A percentile compares a stretch with the other conserved stretches of the same genome.
These are phyloP conservation scores for Lentinula novae-zelandiae DNA, from an alignment of 1,284 basidiomycete genomes.

Conservation along the genomic window DNA sequence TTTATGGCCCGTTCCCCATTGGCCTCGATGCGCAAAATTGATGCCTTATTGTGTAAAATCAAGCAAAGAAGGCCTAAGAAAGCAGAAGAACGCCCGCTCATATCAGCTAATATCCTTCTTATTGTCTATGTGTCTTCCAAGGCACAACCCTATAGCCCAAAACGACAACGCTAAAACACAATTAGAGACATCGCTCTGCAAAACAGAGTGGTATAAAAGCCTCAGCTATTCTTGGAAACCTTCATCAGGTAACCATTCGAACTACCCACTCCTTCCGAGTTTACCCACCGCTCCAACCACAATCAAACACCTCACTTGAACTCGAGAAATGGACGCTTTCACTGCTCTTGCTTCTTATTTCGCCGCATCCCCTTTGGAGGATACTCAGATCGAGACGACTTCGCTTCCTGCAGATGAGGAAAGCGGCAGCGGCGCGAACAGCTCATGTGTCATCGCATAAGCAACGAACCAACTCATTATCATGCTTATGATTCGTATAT, in stretches of 20 bases:
- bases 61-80: too few relatives aligned
- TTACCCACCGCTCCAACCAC: not conserved
- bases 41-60: not conserved
- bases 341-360: conserved; percentile 12
- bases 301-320: not conserved
- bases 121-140: not conserved
- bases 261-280: not conserved
- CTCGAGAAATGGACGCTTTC: conserved; percentile 13
- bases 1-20: not conserved
- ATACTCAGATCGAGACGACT: conserved; percentile 7
- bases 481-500: conserved; percentile 5
- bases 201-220: not conserved
- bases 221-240: not conserved
- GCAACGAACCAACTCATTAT: not conserved
- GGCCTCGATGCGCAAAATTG: not conserved
- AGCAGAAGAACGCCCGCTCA: not conserved
- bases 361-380: not conserved
- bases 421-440: conserved; percentile 14
- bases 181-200: not conserved
- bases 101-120: not conserved
- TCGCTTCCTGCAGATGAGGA: conserved; percentile 18
- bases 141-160: not conserved
- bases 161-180: not conserved
- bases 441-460: conserved; percentile 20
- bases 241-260: not conserved